Base-by-base conservation (phyloP, 2,329 filamentous ascomycete genomes). In the Biscogniauxia mediterranea region DNA sequence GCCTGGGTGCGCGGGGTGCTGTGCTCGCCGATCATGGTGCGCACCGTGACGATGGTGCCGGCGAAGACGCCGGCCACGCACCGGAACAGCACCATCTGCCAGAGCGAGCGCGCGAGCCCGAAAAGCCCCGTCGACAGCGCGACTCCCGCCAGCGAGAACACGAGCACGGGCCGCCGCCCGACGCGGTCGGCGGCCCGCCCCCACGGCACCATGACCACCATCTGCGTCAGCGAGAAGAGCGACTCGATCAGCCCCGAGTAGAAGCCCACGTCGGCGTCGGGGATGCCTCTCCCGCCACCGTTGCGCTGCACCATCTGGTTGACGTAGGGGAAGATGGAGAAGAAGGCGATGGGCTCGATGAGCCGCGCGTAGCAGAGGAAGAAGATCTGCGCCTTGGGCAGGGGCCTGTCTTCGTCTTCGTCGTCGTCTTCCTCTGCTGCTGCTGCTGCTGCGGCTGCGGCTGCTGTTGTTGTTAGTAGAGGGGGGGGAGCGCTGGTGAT, bases 321-420 rank as follows among this genome's bases (percentile, higher is more conserved):
- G 75, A 95, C 84, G 76, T 90, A 94, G 0, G 91, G 89, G 69
- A 94, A 90, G 73, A 94, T 92, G 72, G 83, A 86, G 78, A 93
- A 94, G 78, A 92, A 94, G n/a, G 90, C 89, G 50, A 93, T 83
- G 0, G 91, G 90, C 70, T 94, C 91, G 52, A 91, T 80, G 25
- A 91, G 71, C 5, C 90, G 85, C 1, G 88, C 87, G 71, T 87
- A 90, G 78, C 91, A 94, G 13, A 95, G 84, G 11, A 90, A 75
- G 32, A 89, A 74, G 57, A 95, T 86, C 73, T 94, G 91, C n/a
- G 72, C 57, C 63, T 77, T 80, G n/a, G 86, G 84, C 15, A 90
- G 72, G 1, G 83, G 81, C 60, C 78, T 82, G 67, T 80, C 76
- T 1, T 78, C 74, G 11, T 46, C 38, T 2, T 2, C 38, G 6